phyloP scores from a whole-genome alignment of 2,329 filamentous ascomycete species.

The Cytospora piceae region DNA sequence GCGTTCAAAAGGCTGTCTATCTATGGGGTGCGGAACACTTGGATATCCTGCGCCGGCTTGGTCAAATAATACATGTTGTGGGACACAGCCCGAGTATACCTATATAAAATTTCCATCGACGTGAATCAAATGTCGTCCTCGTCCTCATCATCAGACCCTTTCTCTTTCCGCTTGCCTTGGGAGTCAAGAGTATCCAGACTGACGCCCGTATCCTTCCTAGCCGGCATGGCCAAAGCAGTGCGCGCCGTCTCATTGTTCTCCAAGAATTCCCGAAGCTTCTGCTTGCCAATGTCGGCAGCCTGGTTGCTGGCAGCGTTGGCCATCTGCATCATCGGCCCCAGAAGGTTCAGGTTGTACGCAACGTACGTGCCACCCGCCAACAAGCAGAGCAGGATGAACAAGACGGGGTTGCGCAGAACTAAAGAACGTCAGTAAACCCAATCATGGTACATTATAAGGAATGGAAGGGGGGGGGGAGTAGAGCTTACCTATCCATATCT shows the following conservation, averaged over 20 bases:
- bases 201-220: constrained; percentile 53
- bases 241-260: constrained; percentile 84
- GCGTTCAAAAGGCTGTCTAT: constrained; percentile 17
- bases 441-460: neutral
- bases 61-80: constrained; percentile 8
- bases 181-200: constrained; percentile 65
- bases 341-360: constrained; percentile 91
- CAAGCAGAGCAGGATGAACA: constrained; percentile 87
- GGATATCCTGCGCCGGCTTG: constrained; percentile 26
- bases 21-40: constrained; percentile 17
- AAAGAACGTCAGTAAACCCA: constrained; percentile 28
- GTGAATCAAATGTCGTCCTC: constrained; percentile 58
- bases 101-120: constrained; percentile 18
- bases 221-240: constrained; percentile 78
- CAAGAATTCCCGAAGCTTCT: constrained; percentile 86
- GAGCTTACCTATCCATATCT: constrained; percentile 84
- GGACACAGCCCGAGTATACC: constrained; percentile 9
- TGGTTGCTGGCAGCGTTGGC: constrained; percentile 84
- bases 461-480: neutral
- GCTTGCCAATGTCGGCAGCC: constrained; percentile 88
- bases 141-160: constrained; percentile 52
- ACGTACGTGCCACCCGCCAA: constrained; percentile 78
- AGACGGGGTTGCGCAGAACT: constrained; percentile 93
- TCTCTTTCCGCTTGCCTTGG: constrained; percentile 56
- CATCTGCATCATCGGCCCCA: constrained; percentile 96